These are phyloP conservation scores for Hyaloperonospora arabidopsidis DNA, from an alignment of 352 stramenopile genomes.

Conservation along the genomic window DNA sequence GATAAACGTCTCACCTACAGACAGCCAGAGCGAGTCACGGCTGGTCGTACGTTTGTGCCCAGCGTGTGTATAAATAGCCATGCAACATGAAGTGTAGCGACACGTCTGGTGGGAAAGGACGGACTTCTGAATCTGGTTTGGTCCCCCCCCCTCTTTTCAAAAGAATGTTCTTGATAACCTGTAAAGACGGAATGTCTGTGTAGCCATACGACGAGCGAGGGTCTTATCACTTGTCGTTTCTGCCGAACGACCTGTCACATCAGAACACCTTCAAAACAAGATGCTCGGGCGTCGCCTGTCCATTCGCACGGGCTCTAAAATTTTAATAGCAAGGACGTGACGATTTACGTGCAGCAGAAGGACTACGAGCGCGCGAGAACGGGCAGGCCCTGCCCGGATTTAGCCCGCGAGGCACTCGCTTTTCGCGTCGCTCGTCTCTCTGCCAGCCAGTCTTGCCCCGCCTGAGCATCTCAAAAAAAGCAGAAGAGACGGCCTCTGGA, in stretches of 20 bases:
- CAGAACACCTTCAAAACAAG: conserved; percentile 11
- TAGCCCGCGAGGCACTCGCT: conserved; percentile 12
- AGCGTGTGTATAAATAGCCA: background rate
- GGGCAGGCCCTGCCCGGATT: conserved; percentile 13
- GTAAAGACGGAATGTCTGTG: conserved; percentile 7
- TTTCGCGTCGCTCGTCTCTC: conserved; percentile 22
- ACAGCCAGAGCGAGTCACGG: too few species aligned
- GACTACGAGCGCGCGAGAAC: conserved; percentile 1
- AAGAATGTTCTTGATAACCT: conserved; percentile 31
- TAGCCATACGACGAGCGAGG: conserved; percentile 11
- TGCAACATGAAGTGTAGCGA: conserved; percentile 14
- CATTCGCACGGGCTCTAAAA: conserved; percentile 13
- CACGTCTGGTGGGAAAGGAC: conserved; percentile 16
- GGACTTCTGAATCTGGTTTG: conserved; percentile 23
- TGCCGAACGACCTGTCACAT: conserved; percentile 4
- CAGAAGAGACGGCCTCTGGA: conserved; percentile 33
- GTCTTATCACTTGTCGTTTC: background rate
- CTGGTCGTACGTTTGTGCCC: too few species aligned
- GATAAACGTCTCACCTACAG: too few species aligned
- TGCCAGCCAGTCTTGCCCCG: conserved; percentile 22
- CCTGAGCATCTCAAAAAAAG: conserved; percentile 32
- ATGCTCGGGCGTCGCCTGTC: conserved; percentile 5
- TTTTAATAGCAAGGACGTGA: conserved; percentile 22
- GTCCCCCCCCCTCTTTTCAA: conserved; percentile 21
- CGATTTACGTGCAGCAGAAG: conserved; percentile 24